These are phyloP conservation scores for Trichoderma breve DNA, from an alignment of 2,329 filamentous ascomycete genomes.

Conservation along the genomic window DNA sequence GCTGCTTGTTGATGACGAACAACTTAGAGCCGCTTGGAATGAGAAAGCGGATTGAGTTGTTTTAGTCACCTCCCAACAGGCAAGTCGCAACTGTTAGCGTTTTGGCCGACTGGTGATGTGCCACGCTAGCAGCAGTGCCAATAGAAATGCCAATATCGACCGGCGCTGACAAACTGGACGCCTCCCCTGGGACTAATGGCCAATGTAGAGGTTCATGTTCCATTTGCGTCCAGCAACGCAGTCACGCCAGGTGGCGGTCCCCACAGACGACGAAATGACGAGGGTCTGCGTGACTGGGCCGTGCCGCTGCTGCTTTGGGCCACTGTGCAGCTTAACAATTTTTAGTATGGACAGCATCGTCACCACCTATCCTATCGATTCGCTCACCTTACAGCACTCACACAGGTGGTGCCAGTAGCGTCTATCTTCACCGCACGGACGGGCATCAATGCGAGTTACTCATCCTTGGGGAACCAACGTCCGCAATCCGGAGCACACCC, in stretches of 20 bases:
- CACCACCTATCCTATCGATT: not conserved
- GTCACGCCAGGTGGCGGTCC: conserved; percentile 23
- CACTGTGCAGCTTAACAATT: conserved; percentile 1
- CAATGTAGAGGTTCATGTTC: not conserved
- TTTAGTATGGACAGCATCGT: not conserved
- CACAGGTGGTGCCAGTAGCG: not conserved
- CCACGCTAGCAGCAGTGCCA: conserved; percentile 1
- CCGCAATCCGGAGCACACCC: not conserved
- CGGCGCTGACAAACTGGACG: not conserved
- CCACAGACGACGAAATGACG: conserved; percentile 26
- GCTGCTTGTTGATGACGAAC: not conserved
- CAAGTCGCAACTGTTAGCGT: conserved; percentile 12
- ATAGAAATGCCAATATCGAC: not conserved
- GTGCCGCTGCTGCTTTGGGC: not conserved
- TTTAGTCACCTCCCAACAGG: not conserved
- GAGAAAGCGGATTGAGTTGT: not conserved
- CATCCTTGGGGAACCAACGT: not conserved
- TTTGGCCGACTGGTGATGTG: not conserved
- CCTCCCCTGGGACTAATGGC: not conserved
- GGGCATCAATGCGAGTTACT: not conserved
- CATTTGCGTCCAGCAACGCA: not conserved
- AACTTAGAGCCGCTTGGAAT: not conserved
- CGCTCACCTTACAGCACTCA: not conserved
- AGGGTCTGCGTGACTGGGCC: conserved; percentile 23
- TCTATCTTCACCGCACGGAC: not conserved